Evolutionary conservation across 768 basidiomycete genomes (phyloP), one percentile per base, ranked within the genome.

Genomic region (Clathrus columnatus): DNA sequence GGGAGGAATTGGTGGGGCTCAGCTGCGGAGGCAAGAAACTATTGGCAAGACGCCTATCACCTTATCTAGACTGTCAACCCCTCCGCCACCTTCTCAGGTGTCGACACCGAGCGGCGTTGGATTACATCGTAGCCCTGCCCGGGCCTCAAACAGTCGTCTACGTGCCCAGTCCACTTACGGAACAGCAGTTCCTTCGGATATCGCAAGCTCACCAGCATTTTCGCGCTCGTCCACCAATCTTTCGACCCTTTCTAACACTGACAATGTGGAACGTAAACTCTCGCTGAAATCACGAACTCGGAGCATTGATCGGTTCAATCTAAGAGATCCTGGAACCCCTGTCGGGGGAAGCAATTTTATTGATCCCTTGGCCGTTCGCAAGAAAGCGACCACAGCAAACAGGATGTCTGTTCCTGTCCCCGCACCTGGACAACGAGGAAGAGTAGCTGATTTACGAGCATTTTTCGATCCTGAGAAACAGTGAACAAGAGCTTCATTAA

Each of bases 371-470:
- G 68, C 85, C 43, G 62, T 84, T 65, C 76, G 89, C 63, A 81
- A 75, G 61, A 85, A 87, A 69, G 77, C 78, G 68, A 76, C 65
- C 7, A 32, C 70, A 73, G 36, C 77, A n/a, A 58, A 51, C 1
- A 58, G 72, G 4, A 73, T 73, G 60, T 72, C 79, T 68, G 79
- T 54, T 8, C 73, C 70, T 61, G 69, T 69, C 61, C 65, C 64
- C 45, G 60, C 66, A 57, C 62, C 72, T 57, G 46, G 45, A 2
- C 45, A 44, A 75, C 71, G 43, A 80, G 74, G 51, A 90, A 89
- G 71, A 20, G 78, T 87, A 14, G 81, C 85, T 8, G 79, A 91
- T 63, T 68, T 92, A 43, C 86, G 90, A 14, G 87, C 87, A n/a
- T 91, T 86, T 68, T 92, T 92, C 62, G 86, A 91, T 48, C 58